A percentile compares a stretch with the other conserved stretches of the same genome.
phyloP scores from a whole-genome alignment of 768 basidiomycete genomes.

The Rhodotorula toruloides region DNA sequence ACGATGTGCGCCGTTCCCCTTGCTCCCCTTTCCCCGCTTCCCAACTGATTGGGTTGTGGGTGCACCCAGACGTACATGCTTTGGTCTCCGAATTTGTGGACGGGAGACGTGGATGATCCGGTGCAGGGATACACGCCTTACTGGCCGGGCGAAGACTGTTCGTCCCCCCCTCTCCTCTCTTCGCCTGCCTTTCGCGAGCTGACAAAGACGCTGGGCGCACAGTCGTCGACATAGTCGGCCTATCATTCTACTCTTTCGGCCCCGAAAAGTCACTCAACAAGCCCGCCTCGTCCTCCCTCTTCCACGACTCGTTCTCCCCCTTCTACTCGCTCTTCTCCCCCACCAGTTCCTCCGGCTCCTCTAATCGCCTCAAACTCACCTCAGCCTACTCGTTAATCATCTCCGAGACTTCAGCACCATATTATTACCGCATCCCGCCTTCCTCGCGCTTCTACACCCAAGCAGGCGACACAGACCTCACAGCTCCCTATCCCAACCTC shows the following conservation, averaged over 20 bases:
- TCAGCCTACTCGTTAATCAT: constrained; percentile 23
- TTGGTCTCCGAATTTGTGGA: constrained; percentile 35
- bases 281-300: constrained; percentile 5
- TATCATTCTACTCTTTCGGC: constrained; percentile 33
- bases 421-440: constrained; percentile 27
- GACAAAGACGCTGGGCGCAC: not conserved
- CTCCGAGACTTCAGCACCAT: constrained; percentile 32
- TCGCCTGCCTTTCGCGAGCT: too few species aligned
- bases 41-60: not conserved
- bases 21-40: not conserved
- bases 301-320: constrained; percentile 9
- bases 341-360: not conserved
- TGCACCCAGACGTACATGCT: constrained; percentile 27
- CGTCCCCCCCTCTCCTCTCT: not conserved
- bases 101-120: constrained; percentile 5
- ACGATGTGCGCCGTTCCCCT: constrained; percentile 8
- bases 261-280: constrained; percentile 13
- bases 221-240: constrained; percentile 35
- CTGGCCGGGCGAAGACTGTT: constrained; percentile 35
- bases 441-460: constrained; percentile 12
- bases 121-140: constrained; percentile 31
- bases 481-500: constrained; percentile 18
- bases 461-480: constrained; percentile 24
- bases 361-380: constrained; percentile 22
- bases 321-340: constrained; percentile 33